Evolutionary conservation across 179 eudicot genomes (phyloP), one percentile per base, ranked within the genome.

Genomic region (Carnegiea gigantea): DNA sequence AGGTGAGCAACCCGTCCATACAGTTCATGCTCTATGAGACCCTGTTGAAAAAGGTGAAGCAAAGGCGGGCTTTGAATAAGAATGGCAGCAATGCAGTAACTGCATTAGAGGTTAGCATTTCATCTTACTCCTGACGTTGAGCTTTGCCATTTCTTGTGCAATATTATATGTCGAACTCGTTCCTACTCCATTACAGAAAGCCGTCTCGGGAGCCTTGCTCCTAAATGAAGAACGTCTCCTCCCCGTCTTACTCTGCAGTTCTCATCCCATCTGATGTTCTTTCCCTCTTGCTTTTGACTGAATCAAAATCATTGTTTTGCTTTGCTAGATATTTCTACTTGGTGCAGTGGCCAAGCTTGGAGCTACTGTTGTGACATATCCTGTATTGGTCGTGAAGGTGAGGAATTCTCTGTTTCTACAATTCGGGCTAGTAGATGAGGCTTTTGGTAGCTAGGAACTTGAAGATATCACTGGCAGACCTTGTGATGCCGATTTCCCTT

Each of bases 1-100:
- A 94, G 98, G 99, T 94, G 76, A 94, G 98, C 89, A 96, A 96
- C 87, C 99, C 99, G 79, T 90, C 99, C 77, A 91, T 96, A 77
- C 99, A 96, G 88, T 96, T 96, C 87, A 94, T 96, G 98, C 86
- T 96, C 84, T 96, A 96, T 76, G 98, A 96, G 87, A 96, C 99
- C 80, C 79, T 96, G 80, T 86, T 96, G 78, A 94, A 96, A 83
- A 94, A 94, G 84, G 76, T 96, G 82, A 94, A 83, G 91, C 82
- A 92, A 83, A 91, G 91, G 73, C 99, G 93, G 68, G 81, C 89
- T 26, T 79, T 84, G 60, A 87, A 81, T 68, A 91, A 83, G 82
- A 90, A 84, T 73, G 86, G 82, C 84, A 83, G 81, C 85, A 87
- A 77, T 67, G 89, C 85, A 82, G 89, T 94, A 36, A 90, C 96